A percentile compares a stretch with the other conserved stretches of the same genome.
Evolutionary conservation across 2,329 filamentous ascomycete genomes (phyloP).

Genomic region (Mycosphaerella sp.): DNA sequence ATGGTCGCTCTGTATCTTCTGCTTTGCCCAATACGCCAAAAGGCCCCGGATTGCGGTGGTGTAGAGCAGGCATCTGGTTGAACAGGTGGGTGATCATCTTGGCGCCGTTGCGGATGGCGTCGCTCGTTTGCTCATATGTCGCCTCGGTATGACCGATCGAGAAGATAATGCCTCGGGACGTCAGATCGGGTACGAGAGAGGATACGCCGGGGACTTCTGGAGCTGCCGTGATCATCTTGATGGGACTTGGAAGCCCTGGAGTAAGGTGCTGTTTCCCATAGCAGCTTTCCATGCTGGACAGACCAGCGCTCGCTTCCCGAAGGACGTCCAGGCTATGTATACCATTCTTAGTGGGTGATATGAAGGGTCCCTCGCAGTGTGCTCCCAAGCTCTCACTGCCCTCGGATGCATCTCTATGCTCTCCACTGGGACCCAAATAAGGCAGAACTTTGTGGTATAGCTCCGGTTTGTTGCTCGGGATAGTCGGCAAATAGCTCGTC

Average conservation of each 20-base stretch:
- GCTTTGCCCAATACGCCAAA: conserved; percentile 72
- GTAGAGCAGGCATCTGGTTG: conserved; percentile 49
- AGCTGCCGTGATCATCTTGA: conserved; percentile 80
- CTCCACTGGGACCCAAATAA: conserved; percentile 66
- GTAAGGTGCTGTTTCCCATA: conserved; percentile 66
- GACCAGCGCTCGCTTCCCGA: conserved; percentile 52
- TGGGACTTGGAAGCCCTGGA: conserved; percentile 36
- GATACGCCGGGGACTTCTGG: conserved; percentile 65
- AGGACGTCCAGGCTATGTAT: conserved; percentile 74
- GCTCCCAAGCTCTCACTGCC: conserved; percentile 84
- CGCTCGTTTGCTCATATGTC: conserved; percentile 42
- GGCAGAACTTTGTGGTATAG: conserved; percentile 78
- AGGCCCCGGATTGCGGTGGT: conserved; percentile 78
- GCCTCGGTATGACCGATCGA: conserved; percentile 53
- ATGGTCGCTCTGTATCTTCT: conserved; percentile 53
- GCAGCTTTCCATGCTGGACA: conserved; percentile 61
- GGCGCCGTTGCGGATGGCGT: conserved; percentile 45
- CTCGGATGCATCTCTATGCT: conserved; percentile 52
- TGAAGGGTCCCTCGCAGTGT: conserved; percentile 85
- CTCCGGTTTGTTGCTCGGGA: conserved; percentile 73
- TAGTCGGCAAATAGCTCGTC: conserved; percentile 78
- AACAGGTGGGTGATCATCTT: conserved; percentile 50
- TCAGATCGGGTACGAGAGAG: conserved; percentile 60
- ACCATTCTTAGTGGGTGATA: conserved; percentile 76
- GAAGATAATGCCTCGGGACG: conserved; percentile 61